phyloP scores from a whole-genome alignment of 192 early-diverging fungal genomes.

The Linnemannia zychae region DNA sequence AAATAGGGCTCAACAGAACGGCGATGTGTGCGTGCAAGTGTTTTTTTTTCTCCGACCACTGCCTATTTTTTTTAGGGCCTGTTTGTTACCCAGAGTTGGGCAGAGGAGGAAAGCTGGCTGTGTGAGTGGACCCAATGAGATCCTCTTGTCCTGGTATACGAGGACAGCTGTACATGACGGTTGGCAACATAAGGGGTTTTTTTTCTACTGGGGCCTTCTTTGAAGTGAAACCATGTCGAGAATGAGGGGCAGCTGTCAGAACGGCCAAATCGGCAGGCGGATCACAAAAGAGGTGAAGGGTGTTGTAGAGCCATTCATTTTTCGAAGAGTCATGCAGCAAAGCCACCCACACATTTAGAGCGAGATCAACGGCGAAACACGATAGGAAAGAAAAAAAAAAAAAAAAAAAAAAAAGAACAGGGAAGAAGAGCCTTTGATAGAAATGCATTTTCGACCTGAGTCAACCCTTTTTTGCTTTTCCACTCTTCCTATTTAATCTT shows the following conservation, averaged over 20 bases:
- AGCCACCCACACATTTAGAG: neutral
- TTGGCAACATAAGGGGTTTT: neutral
- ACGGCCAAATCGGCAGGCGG: neutral
- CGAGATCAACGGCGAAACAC: too few species aligned
- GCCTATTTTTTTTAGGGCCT: neutral
- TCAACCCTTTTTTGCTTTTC: neutral
- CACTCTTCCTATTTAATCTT: neutral
- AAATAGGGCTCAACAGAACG: conserved; percentile 2
- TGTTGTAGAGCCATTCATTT: neutral
- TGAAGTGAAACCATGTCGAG: neutral
- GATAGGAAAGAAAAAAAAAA: neutral
- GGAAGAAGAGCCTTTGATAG: neutral
- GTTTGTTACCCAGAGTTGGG: too few species aligned
- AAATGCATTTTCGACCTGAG: neutral
- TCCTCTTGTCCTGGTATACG: neutral
- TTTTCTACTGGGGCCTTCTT: neutral
- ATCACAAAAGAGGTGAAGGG: neutral
- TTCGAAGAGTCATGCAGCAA: conserved; percentile 5
- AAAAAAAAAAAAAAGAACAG: neutral
- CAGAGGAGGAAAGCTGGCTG: neutral
- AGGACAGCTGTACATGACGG: neutral
- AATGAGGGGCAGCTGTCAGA: neutral
- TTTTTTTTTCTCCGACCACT: conserved; percentile 7
- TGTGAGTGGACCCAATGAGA: neutral
- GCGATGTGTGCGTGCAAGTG: neutral